Evolutionary conservation across 1,284 basidiomycete genomes (phyloP).

Genomic region (Testicularia cyperi): DNA sequence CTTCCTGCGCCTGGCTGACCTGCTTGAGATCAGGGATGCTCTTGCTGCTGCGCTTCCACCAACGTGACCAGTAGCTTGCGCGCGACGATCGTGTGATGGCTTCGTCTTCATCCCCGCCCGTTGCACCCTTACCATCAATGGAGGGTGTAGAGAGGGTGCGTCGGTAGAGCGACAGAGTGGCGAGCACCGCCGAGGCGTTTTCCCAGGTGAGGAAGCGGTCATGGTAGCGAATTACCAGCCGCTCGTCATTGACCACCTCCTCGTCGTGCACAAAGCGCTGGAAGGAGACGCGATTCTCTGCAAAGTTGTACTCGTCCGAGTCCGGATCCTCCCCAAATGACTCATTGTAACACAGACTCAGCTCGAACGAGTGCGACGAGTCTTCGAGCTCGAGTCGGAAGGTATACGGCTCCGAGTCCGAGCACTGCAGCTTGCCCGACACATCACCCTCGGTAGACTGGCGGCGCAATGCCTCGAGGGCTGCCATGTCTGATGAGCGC

Average conservation of each 20-base stretch:
- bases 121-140: constrained; percentile 3
- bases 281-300: constrained; percentile 63
- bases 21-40: constrained; percentile 30
- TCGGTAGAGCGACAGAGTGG: constrained; percentile 61
- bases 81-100: constrained; percentile 5
- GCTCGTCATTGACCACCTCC: constrained; percentile 63
- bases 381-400: constrained; percentile 63
- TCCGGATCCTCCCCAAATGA: constrained; percentile 39
- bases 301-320: constrained; percentile 60
- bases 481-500: constrained; percentile 5
- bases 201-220: constrained; percentile 64
- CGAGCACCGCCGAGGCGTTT: constrained; percentile 63
- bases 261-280: constrained; percentile 63
- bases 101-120: constrained; percentile 50
- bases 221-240: constrained; percentile 63
- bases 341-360: constrained; percentile 53
- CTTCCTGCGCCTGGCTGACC: constrained; percentile 6
- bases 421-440: constrained; percentile 60
- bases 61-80: constrained; percentile 47
- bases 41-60: constrained; percentile 49
- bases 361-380: constrained; percentile 63
- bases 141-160: constrained; percentile 27
- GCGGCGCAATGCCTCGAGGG: constrained; percentile 20
- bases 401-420: constrained; percentile 62
- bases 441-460: constrained; percentile 13